Percentiles rank a stretch among this genome's conserved stretches.
Evolutionary conservation across 2,329 filamentous ascomycete genomes (phyloP).

Genomic region (Aspergillus calidoustus): DNA sequence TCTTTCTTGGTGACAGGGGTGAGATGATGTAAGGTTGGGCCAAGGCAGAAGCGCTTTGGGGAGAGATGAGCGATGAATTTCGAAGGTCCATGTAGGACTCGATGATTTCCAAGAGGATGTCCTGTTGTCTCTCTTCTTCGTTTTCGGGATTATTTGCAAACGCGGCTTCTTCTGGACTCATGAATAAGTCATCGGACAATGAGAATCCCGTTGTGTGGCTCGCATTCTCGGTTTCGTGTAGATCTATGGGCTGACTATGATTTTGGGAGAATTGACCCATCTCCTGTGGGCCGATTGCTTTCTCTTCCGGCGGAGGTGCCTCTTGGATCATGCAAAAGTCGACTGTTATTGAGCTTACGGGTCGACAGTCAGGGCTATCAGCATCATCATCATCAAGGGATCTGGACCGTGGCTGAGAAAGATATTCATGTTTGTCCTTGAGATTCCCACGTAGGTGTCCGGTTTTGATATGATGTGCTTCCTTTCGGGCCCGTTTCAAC

Average conservation of each 20-base stretch:
- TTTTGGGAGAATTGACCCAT: no score
- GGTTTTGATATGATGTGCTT: neutral
- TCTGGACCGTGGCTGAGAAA: neutral
- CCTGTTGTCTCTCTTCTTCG: neutral
- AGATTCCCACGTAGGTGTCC: neutral
- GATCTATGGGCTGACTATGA: neutral
- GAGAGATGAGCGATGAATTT: neutral
- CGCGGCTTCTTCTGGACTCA: neutral
- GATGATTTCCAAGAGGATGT: neutral
- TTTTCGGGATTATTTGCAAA: neutral
- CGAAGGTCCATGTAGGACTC: neutral
- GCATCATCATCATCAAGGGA: neutral
- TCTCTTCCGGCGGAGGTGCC: neutral
- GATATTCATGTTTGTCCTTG: neutral
- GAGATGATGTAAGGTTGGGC: neutral
- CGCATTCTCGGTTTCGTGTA: neutral
- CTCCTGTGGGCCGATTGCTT: neutral
- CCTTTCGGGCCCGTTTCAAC: conserved; percentile 20
- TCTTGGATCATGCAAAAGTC: neutral
- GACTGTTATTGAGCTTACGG: neutral
- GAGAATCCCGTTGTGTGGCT: neutral
- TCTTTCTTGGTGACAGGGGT: neutral
- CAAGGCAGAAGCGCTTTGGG: neutral
- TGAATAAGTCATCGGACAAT: neutral
- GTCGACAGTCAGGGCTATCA: neutral